Base-by-base conservation (phyloP, 1,139 yeast genomes). In the Yarrowia galli region DNA sequence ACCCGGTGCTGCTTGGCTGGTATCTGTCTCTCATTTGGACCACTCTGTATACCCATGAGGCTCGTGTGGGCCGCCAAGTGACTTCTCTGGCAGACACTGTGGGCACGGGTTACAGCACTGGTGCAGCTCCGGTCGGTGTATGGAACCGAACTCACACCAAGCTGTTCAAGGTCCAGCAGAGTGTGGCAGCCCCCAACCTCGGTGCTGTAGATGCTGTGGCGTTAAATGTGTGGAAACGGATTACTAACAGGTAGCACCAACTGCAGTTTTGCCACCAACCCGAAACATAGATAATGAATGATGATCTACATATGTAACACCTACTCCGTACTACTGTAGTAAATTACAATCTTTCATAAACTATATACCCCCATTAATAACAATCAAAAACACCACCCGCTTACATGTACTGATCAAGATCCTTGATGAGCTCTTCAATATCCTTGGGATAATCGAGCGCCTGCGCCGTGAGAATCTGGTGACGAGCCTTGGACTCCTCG, bases 401-500 rank as follows among this genome's bases (percentile, higher is more conserved):
- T 35, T 60, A 60, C 35, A 45, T 13, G 45, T 61, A 61, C 45
- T 48, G 43, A 15, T 61, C 66, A 74, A 89, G 81, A 69, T 82
- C 81, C 67, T 82, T 81, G 61, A 83, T 82, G 74, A 92, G 82
- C 65, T 79, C 83, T 65, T 85, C 89, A 68, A 88, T 82, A 76
- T 92, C 97, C 43, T 83, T 82, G 68, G 79, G 81, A 75, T 78
- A 89, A 74, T 90, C 87, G 68, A 92, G 75, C 40, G 83, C 84
- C 65, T 81, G 81, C 40, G 90, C 74, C 36, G 84, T 83, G 60
- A 85, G 80, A 4, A 86, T 89, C 70, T 88, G 88, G 77, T 89
- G 91, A 76, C 97, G 86, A 25, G 91, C 87, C 76, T 96, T 85
- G 53, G 85, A 84, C 67, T 84, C 86, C 68, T 93, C 97, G 74